These are phyloP conservation scores for Azolla pinnata DNA, from an alignment of 75 land plant genomes.

Conservation along the genomic window DNA sequence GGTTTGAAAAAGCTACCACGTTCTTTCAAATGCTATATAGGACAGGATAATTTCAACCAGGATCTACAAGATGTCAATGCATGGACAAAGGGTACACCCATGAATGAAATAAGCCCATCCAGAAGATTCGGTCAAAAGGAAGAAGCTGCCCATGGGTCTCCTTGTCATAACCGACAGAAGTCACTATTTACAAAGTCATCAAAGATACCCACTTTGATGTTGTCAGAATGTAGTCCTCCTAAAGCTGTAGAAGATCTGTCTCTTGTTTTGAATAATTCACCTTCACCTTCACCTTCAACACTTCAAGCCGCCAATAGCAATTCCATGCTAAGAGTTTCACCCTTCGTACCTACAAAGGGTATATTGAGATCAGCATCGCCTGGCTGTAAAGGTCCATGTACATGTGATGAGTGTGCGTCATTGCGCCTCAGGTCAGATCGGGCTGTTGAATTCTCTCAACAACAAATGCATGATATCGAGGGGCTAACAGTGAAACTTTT, in stretches of 20 bases:
- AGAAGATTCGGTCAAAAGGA: neutral
- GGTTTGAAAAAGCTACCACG: neutral
- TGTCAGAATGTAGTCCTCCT: too few species aligned
- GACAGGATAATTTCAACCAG: neutral
- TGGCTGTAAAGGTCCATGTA: slow-evolving; percentile 15
- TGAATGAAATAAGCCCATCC: neutral
- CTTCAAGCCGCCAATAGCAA: neutral
- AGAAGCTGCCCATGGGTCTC: neutral
- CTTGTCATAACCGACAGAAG: neutral
- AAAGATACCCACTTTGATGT: too few species aligned
- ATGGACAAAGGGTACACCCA: neutral
- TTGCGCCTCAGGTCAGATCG: slow-evolving; percentile 21
- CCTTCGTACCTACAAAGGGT: slow-evolving; percentile 18
- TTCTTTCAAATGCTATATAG: neutral
- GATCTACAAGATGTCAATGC: neutral
- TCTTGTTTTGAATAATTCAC: neutral
- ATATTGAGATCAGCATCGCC: slow-evolving; percentile 21
- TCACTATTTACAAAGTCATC: neutral
- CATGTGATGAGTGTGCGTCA: slow-evolving; percentile 15
- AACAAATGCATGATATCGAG: slow-evolving; percentile 52
- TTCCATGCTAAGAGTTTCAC: too few species aligned
- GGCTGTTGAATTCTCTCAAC: slow-evolving; percentile 46
- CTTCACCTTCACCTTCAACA: neutral
- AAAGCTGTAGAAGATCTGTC: too few species aligned
- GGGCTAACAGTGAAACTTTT: slow-evolving; percentile 30